Evolutionary conservation across 768 basidiomycete species (phyloP), one percentile per base, ranked within the genome.

Genomic region (Trametes sanguinea): DNA sequence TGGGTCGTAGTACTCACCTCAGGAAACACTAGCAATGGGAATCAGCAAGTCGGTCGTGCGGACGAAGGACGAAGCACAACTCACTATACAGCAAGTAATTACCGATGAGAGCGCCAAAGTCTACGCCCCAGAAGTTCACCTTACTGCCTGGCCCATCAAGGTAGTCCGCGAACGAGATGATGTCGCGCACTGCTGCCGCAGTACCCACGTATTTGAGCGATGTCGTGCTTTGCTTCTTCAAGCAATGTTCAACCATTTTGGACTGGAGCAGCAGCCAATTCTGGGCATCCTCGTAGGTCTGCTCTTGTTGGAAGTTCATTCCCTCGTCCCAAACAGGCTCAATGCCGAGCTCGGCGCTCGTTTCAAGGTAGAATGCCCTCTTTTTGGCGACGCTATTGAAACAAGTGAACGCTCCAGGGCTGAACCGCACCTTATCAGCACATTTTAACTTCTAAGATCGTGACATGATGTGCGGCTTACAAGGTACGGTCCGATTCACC

Each of bases 131-230:
- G 30, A 52, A 53, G 42, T 60, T 60, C n/a, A 60, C 45, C 32
- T 17, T 6, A 29, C 57, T 51, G 14, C 48, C 57, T 4, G 14
- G 48, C 59, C 63, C 47, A 45, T 69, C 39, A 43, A 70, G 52
- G 3, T 40, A 40, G 13, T 53, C 58, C 11, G 51, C 58, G 42
- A 60, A 42, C 17, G 50, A 50, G 42, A 52, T 29, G 22, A 52
- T 4, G 35, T 60, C 58, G 29, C 58, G 50, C 32, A 37, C 46
- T 4, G 51, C 51, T 22, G 58, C 58, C 14, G 58, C 33, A 6
- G 51, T 60, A 29, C 58, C 58, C 3, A 60, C 42, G 29, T 60
- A 52, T 4, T 30, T 33, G 16, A 60, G 40, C 50, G n/a, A 16
- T 29, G 16, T 10, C 2, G 30, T 22, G 6, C 35, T 17, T 17